Evolutionary conservation across 805 yeast species (phyloP).

Genomic region (Sungouiozyma ichnusensis): DNA sequence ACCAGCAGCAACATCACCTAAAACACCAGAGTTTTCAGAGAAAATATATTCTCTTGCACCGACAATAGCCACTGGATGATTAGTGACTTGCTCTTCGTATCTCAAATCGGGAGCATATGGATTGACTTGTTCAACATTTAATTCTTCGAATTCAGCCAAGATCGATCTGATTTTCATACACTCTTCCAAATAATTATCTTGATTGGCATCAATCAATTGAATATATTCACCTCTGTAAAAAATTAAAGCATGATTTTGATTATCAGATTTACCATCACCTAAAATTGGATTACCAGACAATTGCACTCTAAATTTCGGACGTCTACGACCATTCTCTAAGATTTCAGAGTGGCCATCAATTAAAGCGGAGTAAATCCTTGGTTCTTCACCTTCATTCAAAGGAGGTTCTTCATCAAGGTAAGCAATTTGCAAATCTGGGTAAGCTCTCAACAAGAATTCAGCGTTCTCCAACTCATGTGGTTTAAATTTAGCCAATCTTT

Average conservation of each 20-base stretch:
- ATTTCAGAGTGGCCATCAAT: slow-evolving; percentile 76
- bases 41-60: slow-evolving; percentile 84
- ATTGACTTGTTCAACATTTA: slow-evolving; percentile 63
- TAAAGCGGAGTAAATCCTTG: slow-evolving; percentile 63
- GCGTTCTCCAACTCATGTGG: slow-evolving; percentile 71
- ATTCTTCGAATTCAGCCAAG: slow-evolving; percentile 74
- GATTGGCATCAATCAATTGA: slow-evolving; percentile 79
- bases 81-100: slow-evolving; percentile 39
- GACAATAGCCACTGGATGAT: slow-evolving; percentile 70
- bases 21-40: slow-evolving; percentile 75
- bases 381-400: slow-evolving; percentile 55
- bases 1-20: slow-evolving; percentile 87
- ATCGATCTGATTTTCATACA: slow-evolving; percentile 75
- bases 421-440: slow-evolving; percentile 82
- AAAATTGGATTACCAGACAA: slow-evolving; percentile 76
- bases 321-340: slow-evolving; percentile 60
- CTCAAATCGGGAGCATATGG: slow-evolving; percentile 71
- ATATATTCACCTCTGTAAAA: slow-evolving; percentile 79
- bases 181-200: slow-evolving; percentile 77
- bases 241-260: slow-evolving; percentile 71
- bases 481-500: slow-evolving; percentile 61
- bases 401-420: slow-evolving; percentile 91
- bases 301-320: slow-evolving; percentile 67
- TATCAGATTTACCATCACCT: slow-evolving; percentile 86
- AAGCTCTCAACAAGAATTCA: slow-evolving; percentile 70